phyloP scores from a whole-genome alignment of 768 basidiomycete genomes.

The Hypholoma fasciculare region DNA sequence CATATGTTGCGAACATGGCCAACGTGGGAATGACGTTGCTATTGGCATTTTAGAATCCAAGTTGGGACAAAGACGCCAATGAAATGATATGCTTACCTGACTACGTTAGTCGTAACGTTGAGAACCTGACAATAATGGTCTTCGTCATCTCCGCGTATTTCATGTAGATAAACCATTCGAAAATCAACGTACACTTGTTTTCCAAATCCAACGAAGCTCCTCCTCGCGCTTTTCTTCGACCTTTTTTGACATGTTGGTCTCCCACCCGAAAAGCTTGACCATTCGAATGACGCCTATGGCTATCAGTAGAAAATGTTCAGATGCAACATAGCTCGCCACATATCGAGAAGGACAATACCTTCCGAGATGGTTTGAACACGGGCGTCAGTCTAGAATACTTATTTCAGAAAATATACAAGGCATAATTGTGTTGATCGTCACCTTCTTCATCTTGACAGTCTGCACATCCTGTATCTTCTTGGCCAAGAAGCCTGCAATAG shows the following conservation, averaged over 20 bases:
- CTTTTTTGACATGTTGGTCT: neutral
- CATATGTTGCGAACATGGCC: neutral
- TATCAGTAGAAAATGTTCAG: neutral
- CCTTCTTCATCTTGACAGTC: slow-evolving; percentile 48
- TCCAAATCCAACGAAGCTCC: neutral
- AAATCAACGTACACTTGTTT: neutral
- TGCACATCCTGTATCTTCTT: slow-evolving; percentile 49
- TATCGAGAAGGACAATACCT: slow-evolving; percentile 27
- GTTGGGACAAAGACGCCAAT: neutral
- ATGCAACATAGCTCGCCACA: no score
- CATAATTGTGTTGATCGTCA: neutral
- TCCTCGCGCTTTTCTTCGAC: neutral
- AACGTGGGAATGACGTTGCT: neutral
- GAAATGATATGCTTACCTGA: neutral
- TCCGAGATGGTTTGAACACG: slow-evolving; percentile 66
- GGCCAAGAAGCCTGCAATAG: slow-evolving; percentile 56
- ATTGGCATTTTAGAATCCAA: neutral
- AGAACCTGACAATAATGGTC: neutral
- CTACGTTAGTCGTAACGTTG: neutral
- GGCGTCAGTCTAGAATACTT: slow-evolving; percentile 40
- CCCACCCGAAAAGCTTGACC: neutral
- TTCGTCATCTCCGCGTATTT: neutral
- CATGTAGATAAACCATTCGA: neutral
- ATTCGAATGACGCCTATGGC: neutral
- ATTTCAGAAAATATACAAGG: neutral